Evolutionary conservation across 1,284 basidiomycete species (phyloP), one percentile per base, ranked within the genome.

Genomic region (Cutaneotrichosporon sp.): DNA sequence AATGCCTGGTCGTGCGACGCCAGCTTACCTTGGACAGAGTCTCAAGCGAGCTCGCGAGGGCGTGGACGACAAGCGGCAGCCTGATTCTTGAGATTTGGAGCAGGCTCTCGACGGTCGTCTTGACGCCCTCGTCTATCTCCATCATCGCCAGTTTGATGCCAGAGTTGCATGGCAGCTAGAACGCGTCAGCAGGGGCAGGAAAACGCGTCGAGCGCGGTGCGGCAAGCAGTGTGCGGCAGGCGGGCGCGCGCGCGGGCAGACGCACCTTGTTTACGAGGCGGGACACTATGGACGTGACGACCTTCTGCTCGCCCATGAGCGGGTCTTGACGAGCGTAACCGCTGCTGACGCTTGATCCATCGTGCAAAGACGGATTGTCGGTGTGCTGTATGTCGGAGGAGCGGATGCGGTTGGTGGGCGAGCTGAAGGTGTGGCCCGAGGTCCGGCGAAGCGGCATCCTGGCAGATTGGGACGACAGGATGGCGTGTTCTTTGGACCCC

Each of bases 141-240:
- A 94, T 81, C 46, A 86, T 84, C 67, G 87, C 86, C 52, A 94
- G 76, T 27, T 87, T 81, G 46, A 85, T 82, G 14, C 92, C 92
- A 38, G 91, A 92, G 79, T 91, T 85, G 72, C 86, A 88, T 60
- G 92, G 92, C n/a, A 95, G 84, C 92, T 95, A 65, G 7, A 27
- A 31, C 11, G 47, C 49, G 64, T 63, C 49, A 66, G 64, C 55
- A 16, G 9, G 31, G 16, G 22, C 8, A 8, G 7, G 11, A 33
- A 34, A n/a, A 31, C 31, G 20, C 53, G 27, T 27, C 14, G 43
- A 38, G n/a, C 18, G 25, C 8, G n/a, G 52, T 4, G 43, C n/a
- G 27, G 27, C 36, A 45, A 31, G n/a, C n/a, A n/a, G n/a, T n/a
- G n/a, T n/a, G n/a, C 36, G 16, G 18, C 13, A 54, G 13, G 11